These are phyloP conservation scores for Hsuehochloa calcarea DNA, from an alignment of 176 grass and related monocot species.

Conservation along the genomic window DNA sequence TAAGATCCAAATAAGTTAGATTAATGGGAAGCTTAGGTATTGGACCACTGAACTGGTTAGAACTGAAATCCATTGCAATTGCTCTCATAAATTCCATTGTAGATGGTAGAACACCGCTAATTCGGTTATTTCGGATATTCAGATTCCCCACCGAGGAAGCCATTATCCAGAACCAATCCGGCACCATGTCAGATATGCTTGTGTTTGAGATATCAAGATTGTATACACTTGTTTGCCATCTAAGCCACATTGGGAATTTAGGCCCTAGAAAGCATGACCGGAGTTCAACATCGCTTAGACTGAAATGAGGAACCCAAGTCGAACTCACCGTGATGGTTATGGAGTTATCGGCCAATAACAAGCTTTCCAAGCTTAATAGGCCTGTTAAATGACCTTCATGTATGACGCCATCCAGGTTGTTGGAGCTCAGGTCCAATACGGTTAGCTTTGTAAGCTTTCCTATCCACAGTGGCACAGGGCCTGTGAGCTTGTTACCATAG, in stretches of 20 bases:
- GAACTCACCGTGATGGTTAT: not conserved
- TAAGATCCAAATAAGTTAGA: not conserved
- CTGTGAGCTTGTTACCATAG: not conserved
- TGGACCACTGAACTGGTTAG: conserved; percentile 25
- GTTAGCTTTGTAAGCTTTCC: not conserved
- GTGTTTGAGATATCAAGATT: conserved; percentile 31
- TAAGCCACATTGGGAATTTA: conserved; percentile 32
- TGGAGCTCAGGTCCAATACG: not conserved
- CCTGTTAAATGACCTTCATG: conserved; percentile 25
- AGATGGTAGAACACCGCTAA: not conserved
- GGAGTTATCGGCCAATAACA: not conserved
- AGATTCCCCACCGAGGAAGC: not conserved
- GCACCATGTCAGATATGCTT: conserved; percentile 20
- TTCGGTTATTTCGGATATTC: conserved; percentile 28
- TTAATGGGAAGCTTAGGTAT: conserved; percentile 25
- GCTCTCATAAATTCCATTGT: conserved; percentile 5
- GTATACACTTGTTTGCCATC: not conserved
- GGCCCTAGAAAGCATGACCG: not conserved
- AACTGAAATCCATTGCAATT: not conserved
- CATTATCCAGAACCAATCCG: conserved; percentile 35
- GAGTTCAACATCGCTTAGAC: not conserved
- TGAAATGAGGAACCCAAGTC: conserved; percentile 33
- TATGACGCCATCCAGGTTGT: not conserved
- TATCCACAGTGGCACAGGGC: not conserved
- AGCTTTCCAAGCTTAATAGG: fast-evolving